These are phyloP conservation scores for Penicillium ucsense DNA, from an alignment of 495 filamentous ascomycete species.

Conservation along the genomic window DNA sequence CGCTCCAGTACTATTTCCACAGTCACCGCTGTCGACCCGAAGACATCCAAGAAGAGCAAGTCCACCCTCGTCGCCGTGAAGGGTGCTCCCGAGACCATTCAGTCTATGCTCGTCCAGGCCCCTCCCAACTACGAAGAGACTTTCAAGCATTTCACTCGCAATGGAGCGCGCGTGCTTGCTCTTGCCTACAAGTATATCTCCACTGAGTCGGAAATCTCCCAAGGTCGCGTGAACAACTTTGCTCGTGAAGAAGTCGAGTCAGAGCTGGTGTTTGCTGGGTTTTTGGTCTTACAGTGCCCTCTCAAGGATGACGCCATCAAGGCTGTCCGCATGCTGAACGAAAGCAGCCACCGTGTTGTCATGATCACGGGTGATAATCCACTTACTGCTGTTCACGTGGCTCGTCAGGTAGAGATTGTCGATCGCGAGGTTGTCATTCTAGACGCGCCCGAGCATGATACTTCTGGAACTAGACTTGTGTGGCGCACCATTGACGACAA, in stretches of 20 bases:
- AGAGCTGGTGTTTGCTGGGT: slow-evolving; percentile 80
- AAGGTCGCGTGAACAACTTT: slow-evolving; percentile 79
- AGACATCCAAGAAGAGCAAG: slow-evolving; percentile 59
- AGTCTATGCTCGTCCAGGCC: slow-evolving; percentile 74
- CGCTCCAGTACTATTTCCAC: slow-evolving; percentile 90
- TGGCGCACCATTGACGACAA: slow-evolving; percentile 96
- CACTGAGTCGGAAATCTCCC: slow-evolving; percentile 66
- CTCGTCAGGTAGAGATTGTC: slow-evolving; percentile 92
- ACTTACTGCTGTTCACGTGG: slow-evolving; percentile 91
- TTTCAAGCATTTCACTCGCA: slow-evolving; percentile 93
- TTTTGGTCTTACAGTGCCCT: slow-evolving; percentile 89
- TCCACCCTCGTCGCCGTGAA: slow-evolving; percentile 92
- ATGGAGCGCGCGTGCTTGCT: slow-evolving; percentile 85
- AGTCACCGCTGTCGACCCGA: slow-evolving; percentile 54
- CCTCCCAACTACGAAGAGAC: slow-evolving; percentile 94
- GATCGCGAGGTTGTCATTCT: slow-evolving; percentile 92
- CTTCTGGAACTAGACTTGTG: slow-evolving; percentile 69
- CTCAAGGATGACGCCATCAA: slow-evolving; percentile 94
- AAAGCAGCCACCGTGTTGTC: slow-evolving; percentile 94
- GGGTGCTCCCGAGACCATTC: slow-evolving; percentile 93
- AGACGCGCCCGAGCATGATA: slow-evolving; percentile 87
- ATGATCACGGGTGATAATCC: slow-evolving; percentile 99
- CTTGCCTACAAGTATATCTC: slow-evolving; percentile 90
- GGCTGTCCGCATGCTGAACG: slow-evolving; percentile 92
- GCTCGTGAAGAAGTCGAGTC: slow-evolving; percentile 87